Evolutionary conservation across 495 filamentous ascomycete species (phyloP), one percentile per base, ranked within the genome.

Genomic region (Neurospora sp.): DNA sequence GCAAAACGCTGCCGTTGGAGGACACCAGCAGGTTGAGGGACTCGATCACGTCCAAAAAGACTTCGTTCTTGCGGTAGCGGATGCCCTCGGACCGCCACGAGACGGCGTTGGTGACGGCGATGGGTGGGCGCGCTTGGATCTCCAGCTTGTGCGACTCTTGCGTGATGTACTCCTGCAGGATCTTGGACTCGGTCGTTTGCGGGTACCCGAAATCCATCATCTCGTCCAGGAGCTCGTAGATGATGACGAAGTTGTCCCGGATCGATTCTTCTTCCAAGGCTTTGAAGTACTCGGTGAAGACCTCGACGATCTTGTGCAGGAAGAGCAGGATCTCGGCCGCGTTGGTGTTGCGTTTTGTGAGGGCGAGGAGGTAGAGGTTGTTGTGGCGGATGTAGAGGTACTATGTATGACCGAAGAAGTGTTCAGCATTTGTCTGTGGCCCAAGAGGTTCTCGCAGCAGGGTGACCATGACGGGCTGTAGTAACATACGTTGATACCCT

Each of bases 201-300:
- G 96, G 96, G 82, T 99, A 97, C 70, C 96, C 96, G 85, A 98
- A 99, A 82, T 99, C 96, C 96, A 99, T 99, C 96, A 99, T 99
- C 85, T 99, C 96, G 81, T 99, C 96, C 76, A 99, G 89, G 72
- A 99, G 84, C 84, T 99, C 96, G 86, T 99, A 99, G 79, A 99
- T 99, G 79, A 99, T 89, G 82, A 99, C 96, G 78, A 98, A 99
- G 86, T 99, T 99, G 85, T 99, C 96, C 72, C 96, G 92, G 80
- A 99, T 99, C 82, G 93, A 97, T 84, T 99, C 96, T 83, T 99
- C 96, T 82, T 99, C 96, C 71, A 99, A 88, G 78, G 97, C 95
- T 82, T 99, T 99, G 87, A 99, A 99, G 85, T 99, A 99, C 82
- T 99, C 96, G 60, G 96, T 98, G 80, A 99, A 98, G 69, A 98